Conservation (phyloP, 2,329 filamentous ascomycete genomes). For the Pezicula rhizophila region DNA sequence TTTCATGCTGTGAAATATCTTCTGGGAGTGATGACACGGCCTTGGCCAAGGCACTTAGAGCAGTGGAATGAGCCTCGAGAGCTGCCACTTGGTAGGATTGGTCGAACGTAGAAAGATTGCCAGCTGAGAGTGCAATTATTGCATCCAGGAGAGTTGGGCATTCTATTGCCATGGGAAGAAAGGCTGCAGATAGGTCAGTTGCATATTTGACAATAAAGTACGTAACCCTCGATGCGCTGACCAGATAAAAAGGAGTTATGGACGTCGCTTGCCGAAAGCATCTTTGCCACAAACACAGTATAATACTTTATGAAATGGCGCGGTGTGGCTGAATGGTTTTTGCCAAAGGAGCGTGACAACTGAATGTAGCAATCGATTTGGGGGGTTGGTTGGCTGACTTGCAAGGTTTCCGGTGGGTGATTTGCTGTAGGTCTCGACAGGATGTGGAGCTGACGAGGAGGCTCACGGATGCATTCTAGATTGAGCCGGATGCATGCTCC, state of each 20-base stretch:
- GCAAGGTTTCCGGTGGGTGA: not conserved
- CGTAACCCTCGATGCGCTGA: not conserved
- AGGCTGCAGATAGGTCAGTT: not conserved
- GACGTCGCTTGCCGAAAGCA: constrained; percentile 1
- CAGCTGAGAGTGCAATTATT: constrained; percentile 1
- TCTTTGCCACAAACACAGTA: not conserved
- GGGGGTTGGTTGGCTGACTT: not conserved
- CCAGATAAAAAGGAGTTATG: constrained; percentile 6
- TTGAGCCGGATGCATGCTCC: constrained; percentile 2
- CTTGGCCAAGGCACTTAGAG: not conserved
- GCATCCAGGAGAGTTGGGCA: not conserved
- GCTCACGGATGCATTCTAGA: constrained; percentile 3
- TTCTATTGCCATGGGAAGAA: constrained; percentile 5
- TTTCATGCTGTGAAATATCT: not conserved
- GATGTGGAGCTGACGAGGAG: not conserved
- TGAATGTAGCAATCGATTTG: not conserved
- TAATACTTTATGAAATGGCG: constrained; percentile 2
- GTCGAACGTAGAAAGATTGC: constrained; percentile 2
- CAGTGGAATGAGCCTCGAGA: not conserved
- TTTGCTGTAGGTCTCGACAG: not conserved
- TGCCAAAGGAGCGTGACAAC: not conserved
- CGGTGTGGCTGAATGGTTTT: not conserved
- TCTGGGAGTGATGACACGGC: not conserved
- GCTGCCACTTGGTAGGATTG: not conserved
- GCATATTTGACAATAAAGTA: not conserved